Evolutionary conservation across 305 asterid genomes (phyloP).

Genomic region (Rubia balearica): DNA sequence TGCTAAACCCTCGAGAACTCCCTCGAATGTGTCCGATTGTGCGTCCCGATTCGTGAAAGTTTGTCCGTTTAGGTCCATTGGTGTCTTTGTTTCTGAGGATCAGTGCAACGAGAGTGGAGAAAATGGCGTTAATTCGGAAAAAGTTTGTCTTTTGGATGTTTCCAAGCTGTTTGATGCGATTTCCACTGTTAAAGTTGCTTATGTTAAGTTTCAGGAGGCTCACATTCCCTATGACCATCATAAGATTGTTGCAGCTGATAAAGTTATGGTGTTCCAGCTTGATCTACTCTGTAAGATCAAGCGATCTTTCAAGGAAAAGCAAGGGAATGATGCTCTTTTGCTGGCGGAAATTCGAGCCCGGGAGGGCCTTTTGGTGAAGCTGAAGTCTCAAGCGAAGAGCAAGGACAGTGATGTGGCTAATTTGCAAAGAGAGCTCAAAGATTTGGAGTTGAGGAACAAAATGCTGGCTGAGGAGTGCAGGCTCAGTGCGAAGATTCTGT

Average conservation of each 20-base stretch:
- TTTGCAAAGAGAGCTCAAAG: constrained; percentile 32
- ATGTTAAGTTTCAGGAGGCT: constrained; percentile 72
- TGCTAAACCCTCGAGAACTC: constrained; percentile 41
- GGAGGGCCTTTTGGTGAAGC: constrained; percentile 41
- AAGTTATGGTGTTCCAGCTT: constrained; percentile 38
- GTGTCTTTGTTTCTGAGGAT: constrained; percentile 50
- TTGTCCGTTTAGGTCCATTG: constrained; percentile 57
- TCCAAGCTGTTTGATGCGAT: constrained; percentile 47
- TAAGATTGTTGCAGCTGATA: constrained; percentile 54
- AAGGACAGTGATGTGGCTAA: constrained; percentile 33
- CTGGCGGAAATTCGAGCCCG: constrained; percentile 46
- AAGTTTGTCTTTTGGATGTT: constrained; percentile 29
- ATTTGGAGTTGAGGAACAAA: constrained; percentile 34
- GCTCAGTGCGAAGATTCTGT: constrained; percentile 27
- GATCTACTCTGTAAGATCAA: constrained; percentile 42
- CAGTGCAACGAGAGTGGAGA: background rate
- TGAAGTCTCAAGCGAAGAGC: constrained; percentile 40
- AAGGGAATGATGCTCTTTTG: constrained; percentile 36
- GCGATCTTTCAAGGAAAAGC: constrained; percentile 47
- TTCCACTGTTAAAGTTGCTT: constrained; percentile 49
- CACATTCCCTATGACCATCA: constrained; percentile 57
- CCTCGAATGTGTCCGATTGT: constrained; percentile 41
- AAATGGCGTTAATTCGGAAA: constrained; percentile 10
- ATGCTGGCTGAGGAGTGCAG: constrained; percentile 37
- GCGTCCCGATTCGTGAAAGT: constrained; percentile 45